Conservation (phyloP, 2,329 filamentous ascomycete genomes). For the Fusarium nurragi region DNA sequence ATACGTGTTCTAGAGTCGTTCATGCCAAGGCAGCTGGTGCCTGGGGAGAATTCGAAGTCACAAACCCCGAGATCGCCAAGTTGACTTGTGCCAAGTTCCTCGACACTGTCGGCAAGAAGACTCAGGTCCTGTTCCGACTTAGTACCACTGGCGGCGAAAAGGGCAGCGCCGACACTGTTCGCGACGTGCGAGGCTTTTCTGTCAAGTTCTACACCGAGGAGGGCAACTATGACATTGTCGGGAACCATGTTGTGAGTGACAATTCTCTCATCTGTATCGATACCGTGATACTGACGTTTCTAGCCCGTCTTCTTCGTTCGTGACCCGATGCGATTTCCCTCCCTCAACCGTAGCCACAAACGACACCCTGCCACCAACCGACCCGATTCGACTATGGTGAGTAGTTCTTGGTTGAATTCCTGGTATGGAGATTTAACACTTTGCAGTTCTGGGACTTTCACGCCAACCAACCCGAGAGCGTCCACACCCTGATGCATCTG, state of each 20-base stretch:
- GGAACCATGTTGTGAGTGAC: constrained; percentile 4
- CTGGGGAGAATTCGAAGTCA: constrained; percentile 67
- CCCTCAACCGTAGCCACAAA: constrained; percentile 12
- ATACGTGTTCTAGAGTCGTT: constrained; percentile 34
- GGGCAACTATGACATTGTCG: constrained; percentile 67
- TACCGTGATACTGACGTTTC: rapidly evolving
- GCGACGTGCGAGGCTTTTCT: constrained; percentile 76
- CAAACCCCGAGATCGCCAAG: constrained; percentile 60
- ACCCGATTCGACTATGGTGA: constrained; percentile 17
- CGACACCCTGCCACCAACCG: constrained; percentile 39
- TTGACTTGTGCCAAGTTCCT: constrained; percentile 63
- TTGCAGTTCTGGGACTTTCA: constrained; percentile 26
- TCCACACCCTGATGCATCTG: constrained; percentile 25
- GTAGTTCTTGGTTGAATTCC: neutral
- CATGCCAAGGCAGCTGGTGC: constrained; percentile 53
- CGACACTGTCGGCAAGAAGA: constrained; percentile 61
- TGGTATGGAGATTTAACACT: neutral
- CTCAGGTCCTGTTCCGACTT: constrained; percentile 70
- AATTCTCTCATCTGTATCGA: rapidly evolving
- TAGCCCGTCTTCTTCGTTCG: constrained; percentile 9
- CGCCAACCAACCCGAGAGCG: constrained; percentile 27
- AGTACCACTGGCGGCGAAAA: constrained; percentile 75
- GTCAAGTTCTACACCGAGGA: constrained; percentile 69
- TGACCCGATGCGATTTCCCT: constrained; percentile 11
- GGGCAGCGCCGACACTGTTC: constrained; percentile 71